Percentiles rank a stretch among this genome's conserved stretches.
Evolutionary conservation across 352 stramenopile species (phyloP).

Genomic region (Pythium biforme): DNA sequence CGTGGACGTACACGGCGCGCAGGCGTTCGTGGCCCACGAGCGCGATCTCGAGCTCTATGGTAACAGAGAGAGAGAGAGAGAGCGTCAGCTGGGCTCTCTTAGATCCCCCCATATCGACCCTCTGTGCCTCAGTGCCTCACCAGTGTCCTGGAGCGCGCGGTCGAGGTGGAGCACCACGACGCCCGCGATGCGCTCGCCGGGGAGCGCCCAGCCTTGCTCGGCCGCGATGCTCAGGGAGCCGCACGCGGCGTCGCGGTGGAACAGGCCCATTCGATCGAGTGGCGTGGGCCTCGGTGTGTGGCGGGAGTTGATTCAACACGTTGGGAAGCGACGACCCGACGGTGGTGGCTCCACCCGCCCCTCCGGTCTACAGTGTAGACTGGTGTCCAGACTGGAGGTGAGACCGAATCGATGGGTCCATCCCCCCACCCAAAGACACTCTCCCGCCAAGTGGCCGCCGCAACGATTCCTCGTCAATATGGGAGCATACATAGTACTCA

Average conservation of each 20-base stretch:
- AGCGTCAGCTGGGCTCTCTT: too few species aligned
- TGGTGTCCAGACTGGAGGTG: too few species aligned
- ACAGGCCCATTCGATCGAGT: neutral
- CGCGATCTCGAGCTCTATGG: neutral
- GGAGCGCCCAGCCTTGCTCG: neutral
- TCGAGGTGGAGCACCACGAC: slow-evolving; percentile 1
- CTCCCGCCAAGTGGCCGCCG: too few species aligned
- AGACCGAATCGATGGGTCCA: too few species aligned
- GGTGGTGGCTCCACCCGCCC: too few species aligned
- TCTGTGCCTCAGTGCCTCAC: neutral
- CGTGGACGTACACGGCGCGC: neutral
- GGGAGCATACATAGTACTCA: too few species aligned
- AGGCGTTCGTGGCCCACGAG: neutral
- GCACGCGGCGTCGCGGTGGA: neutral
- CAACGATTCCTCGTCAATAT: too few species aligned
- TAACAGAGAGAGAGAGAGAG: too few species aligned
- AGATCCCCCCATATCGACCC: neutral
- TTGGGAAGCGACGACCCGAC: too few species aligned
- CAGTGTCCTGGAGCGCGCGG: neutral
- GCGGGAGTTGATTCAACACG: neutral
- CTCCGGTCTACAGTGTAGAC: too few species aligned
- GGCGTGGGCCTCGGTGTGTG: too few species aligned
- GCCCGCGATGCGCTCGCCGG: neutral
- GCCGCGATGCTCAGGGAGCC: neutral
- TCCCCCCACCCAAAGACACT: too few species aligned